Evolutionary conservation across 2,329 filamentous ascomycete genomes (phyloP), one percentile per base, ranked within the genome.

Genomic region (Fusarium hainanense): DNA sequence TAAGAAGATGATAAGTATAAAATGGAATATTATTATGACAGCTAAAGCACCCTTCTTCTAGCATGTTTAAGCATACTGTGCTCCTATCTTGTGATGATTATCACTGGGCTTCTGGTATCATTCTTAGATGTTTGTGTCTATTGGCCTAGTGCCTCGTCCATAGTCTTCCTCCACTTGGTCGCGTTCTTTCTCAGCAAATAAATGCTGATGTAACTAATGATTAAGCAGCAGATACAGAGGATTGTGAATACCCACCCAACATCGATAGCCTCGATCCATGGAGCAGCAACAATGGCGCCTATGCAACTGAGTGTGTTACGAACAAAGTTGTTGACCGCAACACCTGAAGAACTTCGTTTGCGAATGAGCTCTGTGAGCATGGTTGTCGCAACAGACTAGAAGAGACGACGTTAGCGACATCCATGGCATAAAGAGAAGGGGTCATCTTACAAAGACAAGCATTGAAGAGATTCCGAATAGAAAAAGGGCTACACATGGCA

Each of bases 281-380:
- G 92, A 65, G 90, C 86, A 0, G 90, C 88, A 20, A 94, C 87
- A 32, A 94, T 79, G 44, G 87, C 86, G 12, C 91, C 92, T 2
- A 93, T 84, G 66, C 91, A 94, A 51, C 87, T 89, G 73, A 94
- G 90, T 41, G 94, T 92, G 72, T 95, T 96, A 49, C 93, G 84
- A 54, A 93, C 84, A 74, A 95, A 93, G 76, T 95, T 95, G 79
- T 95, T 94, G 44, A 94, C 83, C 1, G 93, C 93, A 5, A 95
- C 91, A 2, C 92, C 92, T 13, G 87, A 87, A 6, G 89, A 92
- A 51, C 90, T 90, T 67, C 86, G 85, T 43, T 88, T 85, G 16
- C 92, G 92, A 84, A 95, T 90, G 75, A 95, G 94, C 76, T 96
- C 93, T 0, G 93, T 95, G 70, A 96, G 82, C 91, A 96, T 94